Evolutionary conservation across 352 stramenopile genomes (phyloP), one percentile per base, ranked within the genome.

Genomic region (Phytopythium montanum): DNA sequence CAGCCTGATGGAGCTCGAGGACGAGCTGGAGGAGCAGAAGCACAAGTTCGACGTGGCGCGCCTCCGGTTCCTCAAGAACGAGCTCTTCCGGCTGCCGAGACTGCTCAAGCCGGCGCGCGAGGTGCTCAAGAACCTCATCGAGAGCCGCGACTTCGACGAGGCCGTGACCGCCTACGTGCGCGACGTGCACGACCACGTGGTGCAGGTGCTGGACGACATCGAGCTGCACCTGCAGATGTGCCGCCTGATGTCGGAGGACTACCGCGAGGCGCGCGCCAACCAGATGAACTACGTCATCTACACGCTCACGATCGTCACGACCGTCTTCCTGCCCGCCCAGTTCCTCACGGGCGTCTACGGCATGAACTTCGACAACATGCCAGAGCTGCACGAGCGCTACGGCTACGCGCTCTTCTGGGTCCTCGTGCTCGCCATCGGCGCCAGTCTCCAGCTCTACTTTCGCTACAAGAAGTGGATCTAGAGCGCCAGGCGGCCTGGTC

Each of bases 301-400:
- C 72, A 93, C 81, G n/a, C 75, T 96, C 28, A 96, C 87, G 38
- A 87, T 95, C 54, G 79, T 95, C 59, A 95, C 86, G n/a, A 93
- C 84, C 7, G 83, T 95, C 2, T 95, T 96, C 57, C 59, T 97
- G 14, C 85, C 88, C 0, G 82, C 82, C 29, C 88, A 96, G 64
- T 96, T 96, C 59, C 69, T 96, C 50, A 95, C 88, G 54, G 86
- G 88, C 29, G 81, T 96, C 46, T 95, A 93, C 56, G 87, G 88
- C 51, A 96, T 96, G 88, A 96, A 96, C 75, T 96, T 97, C 70
- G 81, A 90, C 52, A 83, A 93, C 54, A 95, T 95, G 85, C 84
- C 84, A 1, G 86, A 96, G 69, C 79, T 95, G 8, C 77, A 94
- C 59, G 72, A 84, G 25, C 72, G 75, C 16, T 94, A 89, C 53